Evolutionary conservation across 352 stramenopile species (phyloP), one percentile per base, ranked within the genome.

Genomic region (Aphanomyces stellatus): DNA sequence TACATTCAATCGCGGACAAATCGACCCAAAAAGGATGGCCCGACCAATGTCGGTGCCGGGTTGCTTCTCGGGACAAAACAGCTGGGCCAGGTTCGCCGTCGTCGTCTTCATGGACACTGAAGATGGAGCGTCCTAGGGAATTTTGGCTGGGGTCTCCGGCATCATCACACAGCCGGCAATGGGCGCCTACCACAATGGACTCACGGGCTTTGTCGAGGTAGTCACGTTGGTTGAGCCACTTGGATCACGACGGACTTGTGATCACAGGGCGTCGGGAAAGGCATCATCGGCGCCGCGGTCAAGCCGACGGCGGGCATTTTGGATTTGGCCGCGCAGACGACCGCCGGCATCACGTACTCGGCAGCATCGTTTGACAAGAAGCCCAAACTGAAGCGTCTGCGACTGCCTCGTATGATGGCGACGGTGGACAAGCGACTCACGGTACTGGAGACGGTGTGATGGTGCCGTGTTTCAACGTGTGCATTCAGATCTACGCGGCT

Each of bases 121-220:
- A 49, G 19, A 62, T 25, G 33, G 10, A 5, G 46, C 4, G 8
- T 24, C 4, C 2, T 57, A 67, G 49, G 91, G 90, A 0, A 88
- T 98, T 42, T 79, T 96, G 17, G 86, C 84, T 2, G 92, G 91
- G 7, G 81, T 98, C 7, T 95, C 91, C 0, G 92, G 92, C 1
- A 85, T 98, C 30, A 85, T 98, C 61, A 96, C 91, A 15, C 82
- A 96, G 35, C 92, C 92, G 27, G 88, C 91, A 17, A 77, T 91
- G 51, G 92, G 92, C 3, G 88, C 88, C 1, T 90, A 96, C 69
- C 87, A 93, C 62, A 90, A 95, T 59, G 92, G 92, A 11, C 77
- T 96, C 33, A 77, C 87, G 3, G 90, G 88, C 5, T 97, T 96
- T 51, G 86, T 95, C 19, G 89, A 96, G 69, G 73, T 72, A 3